Evolutionary conservation across 2,329 filamentous ascomycete genomes (phyloP), one percentile per base, ranked within the genome.

Genomic region (Nemania sp.): DNA sequence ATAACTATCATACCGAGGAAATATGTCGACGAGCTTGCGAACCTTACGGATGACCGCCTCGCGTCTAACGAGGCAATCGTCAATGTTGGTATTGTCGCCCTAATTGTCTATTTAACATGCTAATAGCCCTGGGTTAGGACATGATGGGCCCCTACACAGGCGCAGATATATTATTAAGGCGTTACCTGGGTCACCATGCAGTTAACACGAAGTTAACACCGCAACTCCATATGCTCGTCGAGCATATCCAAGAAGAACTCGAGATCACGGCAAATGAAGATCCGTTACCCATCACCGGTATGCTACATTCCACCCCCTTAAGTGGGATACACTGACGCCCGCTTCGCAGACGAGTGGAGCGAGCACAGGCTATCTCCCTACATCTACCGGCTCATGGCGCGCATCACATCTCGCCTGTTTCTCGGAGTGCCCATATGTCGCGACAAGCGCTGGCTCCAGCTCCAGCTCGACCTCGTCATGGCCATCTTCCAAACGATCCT

Each of bases 21-120:
- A 58, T 64, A 64, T 64, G 53, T 64, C 43, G 43, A 58, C 22
- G 62, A 64, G 35, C 53, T 64, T 43, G 43, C 43, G 15, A 64
- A 58, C 43, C 51, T 64, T 10, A 47, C 41, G 22, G 41, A 64
- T 18, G 52, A 51, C 27, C 61, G 53, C 15, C 61, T 57, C 8
- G 52, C 53, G 22, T 29, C 60, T 22, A 64, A 43, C 32, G 61
- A 57, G 43, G 61, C 53, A 22, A 64, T 38, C 18, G 38, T 57
- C 1, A 64, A 64, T 64, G 61, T 58, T 38, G 22, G 53, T 57
- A 11, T 27, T 47, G 10, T 15, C 5, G 32, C 29, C 24, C 43
- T 57, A 20, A 3, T 41, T 6, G n/a, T 45, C 54, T 41, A 11
- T 51, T 26, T n/a, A n/a, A 22, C 5, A 35, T 10, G 35, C 51